A percentile compares a stretch with the other conserved stretches of the same genome.
Conservation (phyloP, 768 basidiomycete genomes). For the Agaricus sinodeliciosus region DNA sequence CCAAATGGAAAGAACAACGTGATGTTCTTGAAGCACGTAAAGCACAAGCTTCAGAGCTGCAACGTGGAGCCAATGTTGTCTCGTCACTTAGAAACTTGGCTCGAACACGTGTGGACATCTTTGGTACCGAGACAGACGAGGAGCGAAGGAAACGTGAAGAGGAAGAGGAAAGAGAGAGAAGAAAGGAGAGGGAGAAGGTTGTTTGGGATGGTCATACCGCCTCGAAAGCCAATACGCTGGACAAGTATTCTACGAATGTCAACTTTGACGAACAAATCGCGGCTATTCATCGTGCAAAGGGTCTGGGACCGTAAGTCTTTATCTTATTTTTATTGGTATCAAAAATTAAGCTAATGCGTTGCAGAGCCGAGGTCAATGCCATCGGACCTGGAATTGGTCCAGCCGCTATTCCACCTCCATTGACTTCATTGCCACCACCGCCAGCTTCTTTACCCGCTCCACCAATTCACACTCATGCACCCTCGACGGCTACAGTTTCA, state of each 20-base stretch:
- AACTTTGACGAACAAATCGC: conserved; percentile 98
- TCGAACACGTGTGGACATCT: conserved; percentile 94
- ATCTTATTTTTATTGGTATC: conserved; percentile 8
- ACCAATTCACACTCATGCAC: conserved; percentile 50
- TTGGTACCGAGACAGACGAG: conserved; percentile 91
- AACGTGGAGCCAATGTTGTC: conserved; percentile 89
- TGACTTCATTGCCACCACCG: conserved; percentile 59
- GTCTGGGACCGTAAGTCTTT: conserved; percentile 71
- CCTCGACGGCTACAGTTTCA: conserved; percentile 80
- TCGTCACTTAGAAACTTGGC: conserved; percentile 91
- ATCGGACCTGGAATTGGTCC: conserved; percentile 89
- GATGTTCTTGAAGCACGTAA: conserved; percentile 84
- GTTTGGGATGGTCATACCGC: conserved; percentile 99
- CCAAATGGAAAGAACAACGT: conserved; percentile 96
- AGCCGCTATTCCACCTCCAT: conserved; percentile 60
- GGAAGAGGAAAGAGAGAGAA: conserved; percentile 72
- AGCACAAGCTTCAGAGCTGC: conserved; percentile 80
- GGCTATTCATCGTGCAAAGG: conserved; percentile 90
- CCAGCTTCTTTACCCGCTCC: conserved; percentile 72
- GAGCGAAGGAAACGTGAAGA: conserved; percentile 83
- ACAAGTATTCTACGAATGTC: conserved; percentile 90
- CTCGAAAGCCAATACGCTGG: conserved; percentile 84
- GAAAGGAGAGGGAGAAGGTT: conserved; percentile 89
- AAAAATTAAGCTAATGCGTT: conserved; percentile 10
- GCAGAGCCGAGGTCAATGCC: conserved; percentile 66